Base-by-base conservation (phyloP, 2,329 filamentous ascomycete species). In the Fusarium camptoceras region DNA sequence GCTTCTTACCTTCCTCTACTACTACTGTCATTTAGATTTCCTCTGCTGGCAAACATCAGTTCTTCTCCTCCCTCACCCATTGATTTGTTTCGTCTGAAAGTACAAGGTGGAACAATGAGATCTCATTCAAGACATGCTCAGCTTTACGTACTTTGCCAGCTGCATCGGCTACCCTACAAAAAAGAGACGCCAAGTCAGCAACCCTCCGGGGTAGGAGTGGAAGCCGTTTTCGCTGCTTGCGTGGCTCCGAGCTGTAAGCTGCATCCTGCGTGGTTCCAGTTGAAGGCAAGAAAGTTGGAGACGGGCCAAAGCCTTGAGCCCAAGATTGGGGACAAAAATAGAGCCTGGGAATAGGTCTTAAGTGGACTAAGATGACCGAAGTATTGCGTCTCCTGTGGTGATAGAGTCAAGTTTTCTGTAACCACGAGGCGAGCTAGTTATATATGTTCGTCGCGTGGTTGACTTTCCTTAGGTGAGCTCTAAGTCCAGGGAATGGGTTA, bases 161-260 rank as follows among this genome's bases (percentile, higher is more conserved):
- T 28, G 15, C 24, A 5, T 18, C 10, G 27, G 24, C 34, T 53
- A n/a, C 27, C 14, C 24, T 39, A 10, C 24, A 14, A 24, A 42
- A 34, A 24, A 41, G 14, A 25, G 48, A 25, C 22, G 30, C n/a
- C 24, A 67, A 39, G 12, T 64, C 51, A 48, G 30, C 24, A 24
- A 64, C 51, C 42, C 58, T 59, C 15, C 42, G 48, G 41, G 58
- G 58, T 10, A 64, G 59, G 64, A 68, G 47, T 22, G 57, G 64
- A 25, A 68, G 43, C 25, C 51, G 58, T 15, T 30, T 41, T 18
- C 11, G 24, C 42, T 48, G 16, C 34, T 37, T 37, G 34, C 34
- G 18, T 37, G 18, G 34, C 34, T n/a, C 34, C 34, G 18, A 7
- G 55, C 49, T n/a, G 25, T 59, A 16, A 64, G 53, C 27, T 49